A percentile compares a stretch with the other conserved stretches of the same genome.
These are phyloP conservation scores for Paspalum vaginatum DNA, from an alignment of 176 grass and related monocot genomes.

Conservation along the genomic window DNA sequence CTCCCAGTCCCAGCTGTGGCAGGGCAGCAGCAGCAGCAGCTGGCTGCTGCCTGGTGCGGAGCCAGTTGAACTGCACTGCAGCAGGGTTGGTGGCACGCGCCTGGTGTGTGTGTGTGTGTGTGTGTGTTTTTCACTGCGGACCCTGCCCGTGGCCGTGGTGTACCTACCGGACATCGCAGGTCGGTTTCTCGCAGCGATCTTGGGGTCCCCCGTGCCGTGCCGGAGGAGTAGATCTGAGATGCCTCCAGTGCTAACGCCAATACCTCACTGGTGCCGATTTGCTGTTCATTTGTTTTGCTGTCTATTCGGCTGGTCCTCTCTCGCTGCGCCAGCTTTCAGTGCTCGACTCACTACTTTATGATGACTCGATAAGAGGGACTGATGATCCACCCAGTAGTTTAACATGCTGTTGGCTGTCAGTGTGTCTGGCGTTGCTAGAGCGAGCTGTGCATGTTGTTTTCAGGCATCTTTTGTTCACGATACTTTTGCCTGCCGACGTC, in stretches of 20 bases:
- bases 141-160: not conserved
- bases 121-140: not conserved
- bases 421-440: not conserved
- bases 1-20: not conserved
- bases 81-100: conserved; percentile 38
- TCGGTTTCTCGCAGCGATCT: conserved; percentile 46
- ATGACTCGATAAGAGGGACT: not conserved
- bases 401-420: not conserved
- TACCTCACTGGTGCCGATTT: conserved; percentile 39
- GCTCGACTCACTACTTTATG: not conserved
- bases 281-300: conserved; percentile 50
- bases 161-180: conserved; percentile 36
- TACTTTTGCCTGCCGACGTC: not conserved
- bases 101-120: not conserved
- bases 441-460: not conserved
- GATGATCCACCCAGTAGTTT: conserved; percentile 4
- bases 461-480: not conserved
- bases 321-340: not conserved
- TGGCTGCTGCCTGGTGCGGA: conserved; percentile 11
- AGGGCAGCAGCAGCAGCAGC: not conserved
- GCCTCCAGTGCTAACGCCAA: conserved; percentile 35
- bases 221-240: conserved; percentile 53
- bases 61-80: conserved; percentile 38
- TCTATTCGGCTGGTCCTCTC: conserved; percentile 33
- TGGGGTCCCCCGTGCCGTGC: not conserved